phyloP scores from a whole-genome alignment of 225 moss, liverwort and hornwort genomes.

The Pseudisothecium myosuroides region DNA sequence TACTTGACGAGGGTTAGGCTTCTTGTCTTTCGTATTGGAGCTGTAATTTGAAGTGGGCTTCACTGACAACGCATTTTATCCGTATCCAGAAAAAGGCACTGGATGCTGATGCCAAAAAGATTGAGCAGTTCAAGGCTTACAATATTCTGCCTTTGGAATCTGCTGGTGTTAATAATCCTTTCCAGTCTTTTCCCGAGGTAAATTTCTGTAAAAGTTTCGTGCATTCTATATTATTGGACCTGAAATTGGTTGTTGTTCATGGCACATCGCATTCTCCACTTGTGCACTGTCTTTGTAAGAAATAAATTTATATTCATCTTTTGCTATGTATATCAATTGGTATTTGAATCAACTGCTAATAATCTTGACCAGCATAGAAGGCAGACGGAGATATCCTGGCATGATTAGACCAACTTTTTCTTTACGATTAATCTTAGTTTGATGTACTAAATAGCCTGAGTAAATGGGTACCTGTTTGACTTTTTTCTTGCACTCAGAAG shows the following conservation, averaged over 20 bases:
- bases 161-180: conserved; percentile 52
- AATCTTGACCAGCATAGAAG: background rate
- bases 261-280: background rate
- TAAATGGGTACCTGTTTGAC: background rate
- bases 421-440: background rate
- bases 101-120: conserved; percentile 76
- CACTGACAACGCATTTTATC: background rate
- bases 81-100: conserved; percentile 39
- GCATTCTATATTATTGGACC: background rate
- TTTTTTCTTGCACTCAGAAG: background rate
- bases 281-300: background rate
- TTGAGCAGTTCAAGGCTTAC: conserved; percentile 64
- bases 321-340: background rate
- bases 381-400: background rate
- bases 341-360: background rate
- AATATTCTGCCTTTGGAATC: conserved; percentile 87
- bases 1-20: background rate
- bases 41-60: background rate
- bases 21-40: background rate
- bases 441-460: background rate
- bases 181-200: conserved; percentile 71
- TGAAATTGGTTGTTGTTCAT: background rate
- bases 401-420: background rate
- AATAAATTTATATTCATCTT: background rate
- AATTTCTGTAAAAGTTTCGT: background rate